These are phyloP conservation scores for Aschersonia sp. DNA, from an alignment of 2,329 filamentous ascomycete genomes.

Conservation along the genomic window DNA sequence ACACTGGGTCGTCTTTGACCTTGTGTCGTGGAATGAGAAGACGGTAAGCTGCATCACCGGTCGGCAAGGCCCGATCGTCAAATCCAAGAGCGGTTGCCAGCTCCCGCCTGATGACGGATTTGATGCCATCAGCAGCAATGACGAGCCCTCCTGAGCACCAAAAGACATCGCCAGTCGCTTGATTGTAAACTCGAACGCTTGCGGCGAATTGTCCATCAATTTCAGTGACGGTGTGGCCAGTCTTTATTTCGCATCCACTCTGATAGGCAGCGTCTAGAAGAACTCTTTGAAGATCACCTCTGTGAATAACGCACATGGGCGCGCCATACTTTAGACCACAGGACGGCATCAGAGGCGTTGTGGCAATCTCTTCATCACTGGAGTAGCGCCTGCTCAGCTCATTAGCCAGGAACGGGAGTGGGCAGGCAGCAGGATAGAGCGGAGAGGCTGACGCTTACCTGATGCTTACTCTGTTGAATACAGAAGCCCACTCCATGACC, in stretches of 20 bases:
- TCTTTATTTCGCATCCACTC: constrained; percentile 15
- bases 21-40: constrained; percentile 59
- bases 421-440: background rate
- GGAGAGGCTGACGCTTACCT: background rate
- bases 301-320: constrained; percentile 11
- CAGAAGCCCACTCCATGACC: constrained; percentile 12
- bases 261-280: constrained; percentile 40
- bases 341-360: constrained; percentile 7
- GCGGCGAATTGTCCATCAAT: constrained; percentile 11
- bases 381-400: constrained; percentile 9
- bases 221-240: constrained; percentile 26
- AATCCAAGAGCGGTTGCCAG: constrained; percentile 39
- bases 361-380: constrained; percentile 10
- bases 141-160: background rate
- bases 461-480: background rate
- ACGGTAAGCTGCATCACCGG: constrained; percentile 64
- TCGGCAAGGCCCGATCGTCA: constrained; percentile 46
- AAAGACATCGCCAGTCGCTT: constrained; percentile 37
- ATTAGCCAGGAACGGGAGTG: background rate
- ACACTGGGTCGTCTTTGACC: constrained; percentile 53
- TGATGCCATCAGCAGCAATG: constrained; percentile 41
- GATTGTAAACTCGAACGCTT: constrained; percentile 32
- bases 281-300: constrained; percentile 31
- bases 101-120: constrained; percentile 29
- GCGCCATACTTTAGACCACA: constrained; percentile 9